A percentile compares a stretch with the other conserved stretches of the same genome.
phyloP scores from a whole-genome alignment of 495 filamentous ascomycete genomes.

The Penicillium robsamsonii region DNA sequence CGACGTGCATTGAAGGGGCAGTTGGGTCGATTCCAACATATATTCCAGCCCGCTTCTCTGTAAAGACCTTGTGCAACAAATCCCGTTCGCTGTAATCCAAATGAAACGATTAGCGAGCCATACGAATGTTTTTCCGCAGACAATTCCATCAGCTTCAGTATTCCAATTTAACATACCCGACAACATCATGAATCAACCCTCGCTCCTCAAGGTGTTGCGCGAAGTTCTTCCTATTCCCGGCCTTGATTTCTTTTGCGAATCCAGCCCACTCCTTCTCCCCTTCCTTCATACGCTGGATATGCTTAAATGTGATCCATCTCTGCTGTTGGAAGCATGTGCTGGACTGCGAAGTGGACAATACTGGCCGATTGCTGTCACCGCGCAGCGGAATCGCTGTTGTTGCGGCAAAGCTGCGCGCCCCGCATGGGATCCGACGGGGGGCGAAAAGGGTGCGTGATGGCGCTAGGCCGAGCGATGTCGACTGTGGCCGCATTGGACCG shows the following conservation, averaged over 20 bases:
- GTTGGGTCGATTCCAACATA: slow-evolving; percentile 95
- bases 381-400: slow-evolving; percentile 23
- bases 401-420: slow-evolving; percentile 29
- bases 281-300: slow-evolving; percentile 50
- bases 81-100: slow-evolving; percentile 52
- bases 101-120: slow-evolving; percentile 10
- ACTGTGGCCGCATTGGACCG: slow-evolving; percentile 33
- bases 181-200: slow-evolving; percentile 74
- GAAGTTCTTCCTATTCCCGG: slow-evolving; percentile 61
- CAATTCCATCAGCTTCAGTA: not conserved
- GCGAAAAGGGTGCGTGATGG: slow-evolving; percentile 19
- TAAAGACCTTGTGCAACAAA: slow-evolving; percentile 68
- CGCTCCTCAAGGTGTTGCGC: slow-evolving; percentile 73
- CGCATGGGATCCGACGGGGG: slow-evolving; percentile 19
- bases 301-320: slow-evolving; percentile 50
- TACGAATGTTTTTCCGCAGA: not conserved
- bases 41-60: slow-evolving; percentile 64
- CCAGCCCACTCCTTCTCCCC: slow-evolving; percentile 57
- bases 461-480: slow-evolving; percentile 26
- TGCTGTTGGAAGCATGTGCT: slow-evolving; percentile 26
- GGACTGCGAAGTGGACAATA: slow-evolving; percentile 4
- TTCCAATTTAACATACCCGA: slow-evolving; percentile 59
- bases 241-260: slow-evolving; percentile 54
- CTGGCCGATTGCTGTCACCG: slow-evolving; percentile 18
- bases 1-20: slow-evolving; percentile 84